Evolutionary conservation across 306 rosid species (phyloP).

Genomic region (Sphenostylis stenocarpa): DNA sequence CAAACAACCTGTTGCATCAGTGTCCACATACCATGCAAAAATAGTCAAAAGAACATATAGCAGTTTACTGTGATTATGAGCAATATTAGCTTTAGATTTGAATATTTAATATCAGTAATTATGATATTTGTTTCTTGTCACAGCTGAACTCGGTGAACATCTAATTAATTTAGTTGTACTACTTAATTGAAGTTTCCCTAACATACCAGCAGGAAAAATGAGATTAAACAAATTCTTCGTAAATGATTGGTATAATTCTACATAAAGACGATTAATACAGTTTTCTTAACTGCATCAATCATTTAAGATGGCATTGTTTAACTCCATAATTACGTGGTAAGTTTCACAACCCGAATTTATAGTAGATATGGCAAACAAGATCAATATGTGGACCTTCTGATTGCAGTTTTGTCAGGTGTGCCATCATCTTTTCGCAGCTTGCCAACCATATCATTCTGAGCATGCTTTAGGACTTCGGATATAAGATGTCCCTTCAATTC

Average conservation of each 20-base stretch:
- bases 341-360: too few species aligned
- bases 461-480: conserved; percentile 44
- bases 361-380: conserved; percentile 7
- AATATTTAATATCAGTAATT: background rate
- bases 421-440: conserved; percentile 36
- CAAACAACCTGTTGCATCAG: conserved; percentile 42
- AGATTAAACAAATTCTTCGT: too few species aligned
- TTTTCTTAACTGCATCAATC: too few species aligned
- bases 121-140: background rate
- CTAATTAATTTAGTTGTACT: background rate
- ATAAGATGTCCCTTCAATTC: conserved; percentile 44
- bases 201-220: too few species aligned
- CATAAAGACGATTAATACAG: too few species aligned
- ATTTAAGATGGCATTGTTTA: too few species aligned
- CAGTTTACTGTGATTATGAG: background rate
- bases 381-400: conserved; percentile 38
- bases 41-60: background rate
- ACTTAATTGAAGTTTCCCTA: background rate
- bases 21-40: background rate
- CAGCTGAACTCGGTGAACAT: background rate
- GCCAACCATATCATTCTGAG: conserved; percentile 41
- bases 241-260: too few species aligned
- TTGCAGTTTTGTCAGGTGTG: conserved; percentile 36
- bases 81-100: background rate
- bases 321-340: too few species aligned